A percentile compares a stretch with the other conserved stretches of the same genome.
Conservation (phyloP, 352 stramenopile genomes). For the Thalassiosira delicatula region DNA sequence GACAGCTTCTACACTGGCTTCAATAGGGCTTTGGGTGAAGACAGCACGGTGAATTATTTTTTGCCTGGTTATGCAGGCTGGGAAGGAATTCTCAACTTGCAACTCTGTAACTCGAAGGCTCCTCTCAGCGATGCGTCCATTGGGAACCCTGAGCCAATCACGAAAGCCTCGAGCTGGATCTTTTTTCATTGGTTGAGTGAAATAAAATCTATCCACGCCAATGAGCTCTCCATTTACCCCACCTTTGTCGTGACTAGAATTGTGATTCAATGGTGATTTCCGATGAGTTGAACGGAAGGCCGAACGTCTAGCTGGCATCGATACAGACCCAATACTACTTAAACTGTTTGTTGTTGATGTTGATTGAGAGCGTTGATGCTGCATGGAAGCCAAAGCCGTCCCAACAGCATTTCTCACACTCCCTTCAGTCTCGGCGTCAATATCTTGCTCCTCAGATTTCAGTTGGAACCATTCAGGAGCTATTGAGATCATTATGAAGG, state of each 20-base stretch:
- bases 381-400: slow-evolving; percentile 4
- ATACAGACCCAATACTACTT: slow-evolving; percentile 53
- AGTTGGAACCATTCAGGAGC: slow-evolving; percentile 71
- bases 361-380: slow-evolving; percentile 55
- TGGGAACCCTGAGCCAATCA: slow-evolving; percentile 80
- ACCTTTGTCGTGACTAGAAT: slow-evolving; percentile 38
- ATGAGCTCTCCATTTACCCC: slow-evolving; percentile 67
- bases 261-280: slow-evolving; percentile 38
- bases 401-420: slow-evolving; percentile 15
- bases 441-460: slow-evolving; percentile 57
- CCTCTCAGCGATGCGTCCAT: slow-evolving; percentile 77
- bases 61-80: slow-evolving; percentile 82
- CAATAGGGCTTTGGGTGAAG: slow-evolving; percentile 82
- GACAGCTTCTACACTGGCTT: slow-evolving; percentile 80
- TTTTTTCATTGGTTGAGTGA: slow-evolving; percentile 82
- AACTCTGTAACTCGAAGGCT: slow-evolving; percentile 81
- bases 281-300: slow-evolving; percentile 48
- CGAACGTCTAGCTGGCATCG: slow-evolving; percentile 45
- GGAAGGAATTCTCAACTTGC: slow-evolving; percentile 81
- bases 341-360: slow-evolving; percentile 57
- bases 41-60: slow-evolving; percentile 79
- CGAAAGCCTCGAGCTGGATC: slow-evolving; percentile 65
- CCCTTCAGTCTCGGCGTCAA: slow-evolving; percentile 30
- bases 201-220: slow-evolving; percentile 83
- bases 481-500: slow-evolving; percentile 17